Percentiles rank a stretch among this genome's conserved stretches.
Evolutionary conservation across 1,284 basidiomycete genomes (phyloP).

Genomic region (Malassezia obtusa): DNA sequence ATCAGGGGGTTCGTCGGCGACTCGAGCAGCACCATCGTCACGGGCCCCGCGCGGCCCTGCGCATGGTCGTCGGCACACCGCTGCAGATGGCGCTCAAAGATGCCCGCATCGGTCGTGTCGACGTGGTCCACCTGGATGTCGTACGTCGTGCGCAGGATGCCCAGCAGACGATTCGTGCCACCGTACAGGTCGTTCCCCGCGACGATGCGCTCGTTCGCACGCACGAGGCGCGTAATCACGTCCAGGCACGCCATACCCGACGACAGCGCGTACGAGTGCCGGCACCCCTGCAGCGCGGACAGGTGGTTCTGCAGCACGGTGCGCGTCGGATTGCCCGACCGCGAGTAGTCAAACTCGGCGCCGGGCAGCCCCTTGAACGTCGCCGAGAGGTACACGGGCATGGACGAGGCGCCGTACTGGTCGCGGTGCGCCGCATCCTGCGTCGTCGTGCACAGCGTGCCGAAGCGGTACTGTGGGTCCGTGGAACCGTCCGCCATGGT

Average conservation of each 20-base stretch:
- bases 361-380: constrained; percentile 93
- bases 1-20: constrained; percentile 94
- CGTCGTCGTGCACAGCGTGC: constrained; percentile 81
- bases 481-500: constrained; percentile 3
- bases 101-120: constrained; percentile 70
- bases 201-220: constrained; percentile 86
- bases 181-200: constrained; percentile 97
- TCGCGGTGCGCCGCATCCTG: constrained; percentile 77
- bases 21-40: constrained; percentile 61
- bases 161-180: constrained; percentile 87
- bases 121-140: constrained; percentile 86
- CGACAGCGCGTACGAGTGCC: constrained; percentile 80
- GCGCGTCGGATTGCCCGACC: constrained; percentile 92
- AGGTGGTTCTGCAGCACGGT: constrained; percentile 46
- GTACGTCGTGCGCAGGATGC: constrained; percentile 77
- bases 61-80: constrained; percentile 27
- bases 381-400: constrained; percentile 94
- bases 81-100: constrained; percentile 34
- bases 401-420: constrained; percentile 83
- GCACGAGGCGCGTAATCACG: constrained; percentile 82
- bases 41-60: constrained; percentile 24
- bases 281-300: constrained; percentile 42
- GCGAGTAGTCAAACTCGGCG: constrained; percentile 77
- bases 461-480: constrained; percentile 50
- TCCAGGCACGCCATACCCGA: constrained; percentile 98